Percentiles rank a stretch among this genome's conserved stretches.
These are phyloP conservation scores for Eucommia ulmoides DNA, from an alignment of 257 asterid genomes.

Conservation along the genomic window DNA sequence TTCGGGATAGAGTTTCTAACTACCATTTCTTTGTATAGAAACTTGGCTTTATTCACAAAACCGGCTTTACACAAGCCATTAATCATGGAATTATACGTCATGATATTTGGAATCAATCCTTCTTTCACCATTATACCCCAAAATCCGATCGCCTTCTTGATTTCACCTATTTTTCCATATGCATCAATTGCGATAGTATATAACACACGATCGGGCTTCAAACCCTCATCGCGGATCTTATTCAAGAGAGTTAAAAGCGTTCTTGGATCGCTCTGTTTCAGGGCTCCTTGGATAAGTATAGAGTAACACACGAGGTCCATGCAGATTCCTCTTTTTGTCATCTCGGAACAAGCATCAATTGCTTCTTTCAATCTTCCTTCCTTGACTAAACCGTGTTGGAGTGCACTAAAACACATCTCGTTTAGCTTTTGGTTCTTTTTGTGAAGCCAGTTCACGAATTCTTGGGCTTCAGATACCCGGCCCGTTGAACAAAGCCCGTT, in stretches of 20 bases:
- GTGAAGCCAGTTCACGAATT: conserved; percentile 45
- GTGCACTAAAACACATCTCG: conserved; percentile 74
- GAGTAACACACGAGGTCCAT: conserved; percentile 72
- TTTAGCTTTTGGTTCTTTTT: conserved; percentile 34
- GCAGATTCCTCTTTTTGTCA: conserved; percentile 46
- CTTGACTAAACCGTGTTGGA: conserved; percentile 56
- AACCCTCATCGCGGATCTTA: conserved; percentile 44
- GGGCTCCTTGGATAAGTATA: conserved; percentile 42
- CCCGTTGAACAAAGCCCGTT: conserved; percentile 61
- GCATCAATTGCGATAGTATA: conserved; percentile 66
- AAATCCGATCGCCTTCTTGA: conserved; percentile 48
- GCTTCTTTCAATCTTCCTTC: conserved; percentile 64
- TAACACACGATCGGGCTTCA: conserved; percentile 53
- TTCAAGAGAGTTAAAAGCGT: conserved; percentile 26
- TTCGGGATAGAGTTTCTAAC: conserved; percentile 47
- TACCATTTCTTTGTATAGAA: conserved; percentile 50
- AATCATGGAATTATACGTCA: conserved; percentile 60
- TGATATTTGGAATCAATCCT: conserved; percentile 50
- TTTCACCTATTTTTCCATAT: conserved; percentile 48
- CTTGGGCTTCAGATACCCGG: conserved; percentile 49
- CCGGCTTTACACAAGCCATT: conserved; percentile 62
- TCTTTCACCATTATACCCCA: conserved; percentile 69
- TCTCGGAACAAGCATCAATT: conserved; percentile 28
- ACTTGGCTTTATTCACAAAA: conserved; percentile 42
- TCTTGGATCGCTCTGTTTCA: conserved; percentile 32